These are phyloP conservation scores for Phytophthora sp. DNA, from an alignment of 352 stramenopile species.

Conservation along the genomic window DNA sequence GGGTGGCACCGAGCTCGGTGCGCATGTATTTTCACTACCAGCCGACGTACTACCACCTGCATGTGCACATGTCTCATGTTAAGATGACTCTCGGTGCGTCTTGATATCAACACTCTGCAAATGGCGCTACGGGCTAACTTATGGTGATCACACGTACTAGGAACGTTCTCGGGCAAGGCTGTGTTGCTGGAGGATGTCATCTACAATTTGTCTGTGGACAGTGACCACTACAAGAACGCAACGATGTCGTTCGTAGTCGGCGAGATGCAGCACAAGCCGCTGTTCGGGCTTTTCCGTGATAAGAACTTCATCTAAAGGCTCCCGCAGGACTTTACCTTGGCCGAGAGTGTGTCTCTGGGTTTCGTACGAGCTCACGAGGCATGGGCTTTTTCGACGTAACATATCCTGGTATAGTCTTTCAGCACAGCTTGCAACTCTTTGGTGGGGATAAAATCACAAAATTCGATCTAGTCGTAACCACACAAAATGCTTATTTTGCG, in stretches of 20 bases:
- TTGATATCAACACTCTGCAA: too few relatives aligned
- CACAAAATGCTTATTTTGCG: too few relatives aligned
- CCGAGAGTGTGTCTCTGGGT: too few relatives aligned
- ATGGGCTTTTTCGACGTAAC: too few relatives aligned
- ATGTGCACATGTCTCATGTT: conserved; percentile 88
- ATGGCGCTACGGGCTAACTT: too few relatives aligned
- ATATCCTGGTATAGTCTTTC: too few relatives aligned
- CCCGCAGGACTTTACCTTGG: too few relatives aligned
- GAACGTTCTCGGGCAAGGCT: conserved; percentile 79
- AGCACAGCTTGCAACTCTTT: too few relatives aligned
- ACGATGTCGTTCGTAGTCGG: conserved; percentile 82
- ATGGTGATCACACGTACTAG: conserved; percentile 27
- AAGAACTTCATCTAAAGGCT: conserved; percentile 59
- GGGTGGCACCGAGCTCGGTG: conserved; percentile 53
- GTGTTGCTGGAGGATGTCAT: conserved; percentile 88
- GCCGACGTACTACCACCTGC: conserved; percentile 90
- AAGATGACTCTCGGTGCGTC: conserved; percentile 79
- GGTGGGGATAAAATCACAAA: too few relatives aligned
- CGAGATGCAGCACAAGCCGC: conserved; percentile 80
- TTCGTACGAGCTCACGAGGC: too few relatives aligned
- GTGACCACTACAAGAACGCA: conserved; percentile 74
- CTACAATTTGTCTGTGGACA: conserved; percentile 72
- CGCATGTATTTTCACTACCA: conserved; percentile 91
- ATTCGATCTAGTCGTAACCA: too few relatives aligned
- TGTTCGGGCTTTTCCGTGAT: conserved; percentile 72